Evolutionary conservation across 148 eudicot genomes (phyloP).

Genomic region (Gaultheria prostrata): DNA sequence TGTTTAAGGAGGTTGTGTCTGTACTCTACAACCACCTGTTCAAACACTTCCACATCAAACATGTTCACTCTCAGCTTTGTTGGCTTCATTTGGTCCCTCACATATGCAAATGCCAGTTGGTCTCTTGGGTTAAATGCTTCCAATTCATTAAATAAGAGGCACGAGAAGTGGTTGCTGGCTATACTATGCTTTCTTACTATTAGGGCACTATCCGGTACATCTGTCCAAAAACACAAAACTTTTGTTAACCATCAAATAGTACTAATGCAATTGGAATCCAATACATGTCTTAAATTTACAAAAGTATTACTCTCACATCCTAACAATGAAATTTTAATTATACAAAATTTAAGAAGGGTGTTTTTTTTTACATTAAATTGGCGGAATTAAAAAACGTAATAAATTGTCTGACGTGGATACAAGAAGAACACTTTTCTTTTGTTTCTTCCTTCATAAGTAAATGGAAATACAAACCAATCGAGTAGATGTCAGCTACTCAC

Average conservation of each 20-base stretch:
- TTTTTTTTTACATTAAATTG: too few species aligned
- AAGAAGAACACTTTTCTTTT: too few species aligned
- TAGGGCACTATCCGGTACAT: conserved; percentile 84
- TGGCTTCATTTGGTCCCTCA: conserved; percentile 81
- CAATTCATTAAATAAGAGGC: conserved; percentile 78
- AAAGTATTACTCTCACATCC: too few species aligned
- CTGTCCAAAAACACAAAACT: conserved; percentile 28
- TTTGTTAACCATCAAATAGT: background rate
- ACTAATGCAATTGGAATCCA: too few species aligned
- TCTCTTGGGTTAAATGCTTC: conserved; percentile 85
- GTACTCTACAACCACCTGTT: conserved; percentile 71
- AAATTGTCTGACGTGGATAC: too few species aligned
- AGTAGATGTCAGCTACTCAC: too few species aligned
- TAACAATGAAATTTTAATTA: too few species aligned
- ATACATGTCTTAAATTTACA: too few species aligned
- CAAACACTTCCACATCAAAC: conserved; percentile 88
- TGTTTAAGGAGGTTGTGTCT: conserved; percentile 62
- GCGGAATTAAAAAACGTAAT: too few species aligned
- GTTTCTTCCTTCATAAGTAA: too few species aligned
- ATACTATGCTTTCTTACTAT: conserved; percentile 74
- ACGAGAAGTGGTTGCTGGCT: conserved; percentile 57
- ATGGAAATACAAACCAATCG: too few species aligned
- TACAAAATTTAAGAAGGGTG: too few species aligned
- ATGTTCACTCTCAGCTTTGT: conserved; percentile 68
- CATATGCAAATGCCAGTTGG: conserved; percentile 80